Evolutionary conservation across 2,329 filamentous ascomycete species (phyloP), one percentile per base, ranked within the genome.

Genomic region (Plectosphaerella plurivora): DNA sequence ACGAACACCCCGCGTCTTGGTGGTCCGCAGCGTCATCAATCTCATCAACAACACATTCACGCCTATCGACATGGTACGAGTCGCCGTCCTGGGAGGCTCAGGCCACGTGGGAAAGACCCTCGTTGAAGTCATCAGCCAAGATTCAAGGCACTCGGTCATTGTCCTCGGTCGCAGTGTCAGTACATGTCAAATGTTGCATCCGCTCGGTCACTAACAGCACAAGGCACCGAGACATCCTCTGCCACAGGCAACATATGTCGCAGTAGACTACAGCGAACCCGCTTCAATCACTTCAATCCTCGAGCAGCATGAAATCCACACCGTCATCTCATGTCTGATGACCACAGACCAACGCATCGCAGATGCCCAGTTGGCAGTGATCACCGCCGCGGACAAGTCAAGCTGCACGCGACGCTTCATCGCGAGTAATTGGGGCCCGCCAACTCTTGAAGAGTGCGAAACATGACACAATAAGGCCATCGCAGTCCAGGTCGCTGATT

Each of bases 371-470:
- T 20, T 72, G 28, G 70, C 71, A 37, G 63, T 78, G n/a, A 73
- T 78, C 50, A 58, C 63, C 8, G 75, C 74, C 3, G 72, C 74
- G 1, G 71, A 69, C n/a, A 55, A 55, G 16, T 71, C 73, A 1
- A 53, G 41, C 6, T 49, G 55, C 1, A 74, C 73, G 1, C 64
- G 65, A 49, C 59, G 73, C 18, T 71, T 74, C 49, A 67, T 77
- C 25, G 65, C 74, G 0, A 77, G 69, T 55, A 63, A 69, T 51
- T 78, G 66, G 60, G 66, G n/a, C 61, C 67, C 2, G 61, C n/a
- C 16, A 44, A 47, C 25, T 47, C 28, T 16, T 47, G 37, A 33
- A 10, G n/a, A 45, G 51, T 62, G 9, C 28, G 28, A 12, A 5
- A 33, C 8, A n/a, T n/a, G n/a, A n/a, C n/a, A n/a, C n/a, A n/a